phyloP scores from a whole-genome alignment of 2,329 filamentous ascomycete genomes.

The Sarocladiaceae sp. region DNA sequence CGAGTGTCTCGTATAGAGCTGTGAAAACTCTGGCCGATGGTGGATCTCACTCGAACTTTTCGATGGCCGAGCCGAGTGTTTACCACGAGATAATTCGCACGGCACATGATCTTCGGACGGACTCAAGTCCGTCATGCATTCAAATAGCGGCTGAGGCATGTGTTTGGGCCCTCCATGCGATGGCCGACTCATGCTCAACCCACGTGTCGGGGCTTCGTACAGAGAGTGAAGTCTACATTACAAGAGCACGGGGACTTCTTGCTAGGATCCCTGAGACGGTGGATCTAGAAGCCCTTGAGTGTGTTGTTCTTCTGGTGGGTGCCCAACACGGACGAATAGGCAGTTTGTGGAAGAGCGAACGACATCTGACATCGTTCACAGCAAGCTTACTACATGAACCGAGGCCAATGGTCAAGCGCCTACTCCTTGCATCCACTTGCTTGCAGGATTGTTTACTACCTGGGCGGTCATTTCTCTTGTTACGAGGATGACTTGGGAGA shows the following conservation, averaged over 20 bases:
- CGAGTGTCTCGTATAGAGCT: too few species aligned
- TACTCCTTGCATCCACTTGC: conserved; percentile 39
- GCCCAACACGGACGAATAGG: conserved; percentile 19
- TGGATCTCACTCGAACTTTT: conserved; percentile 42
- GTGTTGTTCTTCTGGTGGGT: not conserved
- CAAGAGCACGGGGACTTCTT: not conserved
- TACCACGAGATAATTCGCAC: conserved; percentile 39
- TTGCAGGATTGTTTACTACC: conserved; percentile 42
- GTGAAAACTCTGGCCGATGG: too few species aligned
- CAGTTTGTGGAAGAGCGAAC: conserved; percentile 2
- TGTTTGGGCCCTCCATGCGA: conserved; percentile 38
- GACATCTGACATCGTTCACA: conserved; percentile 20
- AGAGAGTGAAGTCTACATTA: not conserved
- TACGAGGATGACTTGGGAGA: not conserved
- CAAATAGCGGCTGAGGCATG: conserved; percentile 37
- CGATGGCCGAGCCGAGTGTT: conserved; percentile 40
- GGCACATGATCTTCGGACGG: conserved; percentile 33
- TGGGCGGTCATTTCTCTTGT: conserved; percentile 37
- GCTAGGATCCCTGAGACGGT: not conserved
- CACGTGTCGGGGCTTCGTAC: conserved; percentile 6
- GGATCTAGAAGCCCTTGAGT: not conserved
- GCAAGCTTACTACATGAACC: conserved; percentile 40
- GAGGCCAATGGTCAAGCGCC: conserved; percentile 38
- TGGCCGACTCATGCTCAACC: not conserved
- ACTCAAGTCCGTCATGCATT: conserved; percentile 16